These are phyloP conservation scores for Oxalis stricta DNA, from an alignment of 441 rosid species.

Conservation along the genomic window DNA sequence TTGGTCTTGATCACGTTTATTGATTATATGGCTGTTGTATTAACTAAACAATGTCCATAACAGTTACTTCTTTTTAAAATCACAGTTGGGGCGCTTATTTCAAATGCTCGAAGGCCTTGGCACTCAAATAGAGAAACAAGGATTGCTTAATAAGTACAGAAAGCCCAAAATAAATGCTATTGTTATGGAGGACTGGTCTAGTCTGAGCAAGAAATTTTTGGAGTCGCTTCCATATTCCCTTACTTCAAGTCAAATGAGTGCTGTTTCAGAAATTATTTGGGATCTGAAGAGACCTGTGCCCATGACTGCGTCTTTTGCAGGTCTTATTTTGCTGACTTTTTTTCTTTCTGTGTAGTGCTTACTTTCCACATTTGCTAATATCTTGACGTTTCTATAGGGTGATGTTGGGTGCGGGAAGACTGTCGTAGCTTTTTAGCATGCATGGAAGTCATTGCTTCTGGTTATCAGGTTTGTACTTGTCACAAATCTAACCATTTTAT, in stretches of 20 bases:
- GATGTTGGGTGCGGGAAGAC: conserved; percentile 99
- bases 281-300: conserved; percentile 87
- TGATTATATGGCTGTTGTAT: not conserved
- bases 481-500: conserved; percentile 1
- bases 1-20: not conserved
- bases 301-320: conserved; percentile 95
- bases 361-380: not conserved
- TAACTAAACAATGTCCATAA: not conserved
- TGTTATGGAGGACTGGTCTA: conserved; percentile 63
- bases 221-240: conserved; percentile 80
- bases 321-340: conserved; percentile 20
- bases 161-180: conserved; percentile 50
- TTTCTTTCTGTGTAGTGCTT: not conserved
- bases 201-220: conserved; percentile 55
- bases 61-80: not conserved
- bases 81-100: conserved; percentile 79
- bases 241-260: conserved; percentile 80
- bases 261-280: conserved; percentile 86
- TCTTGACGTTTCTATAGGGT: conserved; percentile 35
- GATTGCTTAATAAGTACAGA: conserved; percentile 63
- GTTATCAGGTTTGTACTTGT: conserved; percentile 66
- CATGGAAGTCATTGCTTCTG: conserved; percentile 86
- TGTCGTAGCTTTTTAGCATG: conserved; percentile 91
- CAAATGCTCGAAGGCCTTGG: conserved; percentile 92
- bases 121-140: conserved; percentile 62